phyloP scores from a whole-genome alignment of 495 filamentous ascomycete species.

The Aspergillus cristatus region DNA sequence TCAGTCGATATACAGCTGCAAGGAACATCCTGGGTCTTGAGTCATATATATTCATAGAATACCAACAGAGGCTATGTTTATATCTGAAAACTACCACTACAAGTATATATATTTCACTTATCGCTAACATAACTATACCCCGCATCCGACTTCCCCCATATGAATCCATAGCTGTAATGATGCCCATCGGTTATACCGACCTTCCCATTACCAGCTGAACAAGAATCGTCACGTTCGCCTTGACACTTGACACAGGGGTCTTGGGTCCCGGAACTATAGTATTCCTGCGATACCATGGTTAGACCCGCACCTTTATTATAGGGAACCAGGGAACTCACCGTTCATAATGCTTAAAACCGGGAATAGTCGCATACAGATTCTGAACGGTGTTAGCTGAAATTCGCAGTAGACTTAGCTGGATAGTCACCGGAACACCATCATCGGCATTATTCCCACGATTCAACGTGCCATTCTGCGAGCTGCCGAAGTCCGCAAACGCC shows the following conservation, averaged over 20 bases:
- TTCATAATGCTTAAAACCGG: constrained; percentile 22
- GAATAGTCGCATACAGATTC: constrained; percentile 23
- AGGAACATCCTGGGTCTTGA: no score
- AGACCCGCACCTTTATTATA: no score
- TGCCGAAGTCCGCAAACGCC: constrained; percentile 22
- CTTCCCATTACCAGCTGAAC: constrained; percentile 26
- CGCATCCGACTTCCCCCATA: constrained; percentile 19
- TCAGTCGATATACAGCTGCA: no score
- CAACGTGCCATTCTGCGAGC: constrained; percentile 17
- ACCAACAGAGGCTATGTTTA: no score
- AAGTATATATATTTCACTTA: no score
- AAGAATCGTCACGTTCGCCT: constrained; percentile 20
- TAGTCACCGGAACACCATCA: constrained; percentile 24
- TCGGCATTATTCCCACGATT: constrained; percentile 21
- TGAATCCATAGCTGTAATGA: constrained; percentile 23
- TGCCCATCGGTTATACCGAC: constrained; percentile 19
- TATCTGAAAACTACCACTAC: no score
- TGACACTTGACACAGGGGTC: constrained; percentile 12
- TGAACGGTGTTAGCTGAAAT: constrained; percentile 1
- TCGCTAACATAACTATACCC: constrained; percentile 1
- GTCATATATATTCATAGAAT: no score
- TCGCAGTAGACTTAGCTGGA: not conserved
- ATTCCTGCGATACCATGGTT: constrained; percentile 21
- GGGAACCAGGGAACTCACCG: constrained; percentile 10
- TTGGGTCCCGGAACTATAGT: constrained; percentile 21